Percentiles rank a stretch among this genome's conserved stretches.
These are phyloP conservation scores for Dacryopinax primogenitus DNA, from an alignment of 768 basidiomycete species.

Conservation along the genomic window DNA sequence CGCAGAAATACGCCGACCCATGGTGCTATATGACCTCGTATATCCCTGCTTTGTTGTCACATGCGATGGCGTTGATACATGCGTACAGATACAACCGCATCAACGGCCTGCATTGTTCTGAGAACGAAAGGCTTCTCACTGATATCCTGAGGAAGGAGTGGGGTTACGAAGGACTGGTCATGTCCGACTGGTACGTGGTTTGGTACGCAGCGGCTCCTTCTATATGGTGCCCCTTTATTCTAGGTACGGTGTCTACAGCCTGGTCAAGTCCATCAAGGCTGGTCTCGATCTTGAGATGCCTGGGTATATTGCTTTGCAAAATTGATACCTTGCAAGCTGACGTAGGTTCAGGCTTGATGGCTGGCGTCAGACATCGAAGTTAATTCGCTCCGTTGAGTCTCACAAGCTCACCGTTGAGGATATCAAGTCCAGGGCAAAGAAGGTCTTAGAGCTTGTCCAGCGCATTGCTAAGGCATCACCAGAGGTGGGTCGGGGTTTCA, in stretches of 20 bases:
- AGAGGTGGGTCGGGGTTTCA: slow-evolving; percentile 38
- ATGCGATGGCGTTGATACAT: slow-evolving; percentile 10
- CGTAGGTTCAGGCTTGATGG: slow-evolving; percentile 37
- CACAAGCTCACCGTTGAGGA: slow-evolving; percentile 49
- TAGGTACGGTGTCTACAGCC: slow-evolving; percentile 61
- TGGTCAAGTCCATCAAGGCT: slow-evolving; percentile 54
- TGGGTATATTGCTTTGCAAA: slow-evolving; percentile 27
- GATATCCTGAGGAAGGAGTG: slow-evolving; percentile 60
- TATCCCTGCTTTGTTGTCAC: slow-evolving; percentile 4
- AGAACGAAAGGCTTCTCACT: slow-evolving; percentile 46
- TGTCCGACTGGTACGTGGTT: slow-evolving; percentile 78
- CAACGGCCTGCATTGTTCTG: slow-evolving; percentile 60
- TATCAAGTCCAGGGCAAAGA: slow-evolving; percentile 22
- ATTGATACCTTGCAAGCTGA: neutral
- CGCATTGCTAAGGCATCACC: slow-evolving; percentile 10
- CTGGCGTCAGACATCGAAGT: slow-evolving; percentile 25
- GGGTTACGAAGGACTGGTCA: slow-evolving; percentile 58
- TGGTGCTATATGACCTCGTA: slow-evolving; percentile 16
- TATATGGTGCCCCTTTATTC: no score
- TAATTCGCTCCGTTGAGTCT: slow-evolving; percentile 25
- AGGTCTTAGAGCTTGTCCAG: slow-evolving; percentile 30
- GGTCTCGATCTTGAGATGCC: slow-evolving; percentile 75
- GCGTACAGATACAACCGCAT: slow-evolving; percentile 26
- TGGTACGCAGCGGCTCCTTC: no score
- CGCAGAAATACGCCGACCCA: slow-evolving; percentile 48